These are phyloP conservation scores for Emiliania huxleyi DNA, from an alignment of 78 protist genomes.

Conservation along the genomic window DNA sequence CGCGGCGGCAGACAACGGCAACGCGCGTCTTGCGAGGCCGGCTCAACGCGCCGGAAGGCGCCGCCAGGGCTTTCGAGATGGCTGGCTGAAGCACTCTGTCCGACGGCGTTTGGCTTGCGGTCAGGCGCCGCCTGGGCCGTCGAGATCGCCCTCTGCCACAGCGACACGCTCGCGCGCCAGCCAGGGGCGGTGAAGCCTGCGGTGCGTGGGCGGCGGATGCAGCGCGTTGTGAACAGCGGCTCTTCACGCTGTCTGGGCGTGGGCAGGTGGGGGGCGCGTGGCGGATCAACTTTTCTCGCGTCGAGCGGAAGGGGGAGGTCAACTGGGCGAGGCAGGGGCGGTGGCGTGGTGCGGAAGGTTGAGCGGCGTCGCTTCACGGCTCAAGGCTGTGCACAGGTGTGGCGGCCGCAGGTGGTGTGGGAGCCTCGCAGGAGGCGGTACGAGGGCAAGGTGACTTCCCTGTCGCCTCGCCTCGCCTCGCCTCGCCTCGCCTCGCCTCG, in stretches of 20 bases:
- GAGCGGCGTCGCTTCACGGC: too few species aligned
- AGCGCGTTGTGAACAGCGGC: neutral
- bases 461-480: too few species aligned
- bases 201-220: too few species aligned
- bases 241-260: neutral
- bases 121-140: conserved; percentile 25
- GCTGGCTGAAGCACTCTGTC: neutral
- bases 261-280: neutral
- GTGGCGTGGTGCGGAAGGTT: too few species aligned
- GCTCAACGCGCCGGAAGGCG: neutral
- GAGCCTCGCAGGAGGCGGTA: neutral
- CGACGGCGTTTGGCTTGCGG: too few species aligned
- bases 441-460: too few species aligned
- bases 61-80: neutral
- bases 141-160: conserved; percentile 34
- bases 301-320: neutral
- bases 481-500: too few species aligned
- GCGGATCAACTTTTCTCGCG: conserved; percentile 40
- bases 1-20: neutral
- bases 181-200: neutral
- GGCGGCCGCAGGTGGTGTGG: neutral
- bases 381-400: too few species aligned
- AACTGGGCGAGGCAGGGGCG: too few species aligned
- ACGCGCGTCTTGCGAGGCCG: conserved; percentile 13
- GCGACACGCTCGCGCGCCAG: neutral